Evolutionary conservation across 768 basidiomycete species (phyloP), one percentile per base, ranked within the genome.

Genomic region (Suillus alpinus): DNA sequence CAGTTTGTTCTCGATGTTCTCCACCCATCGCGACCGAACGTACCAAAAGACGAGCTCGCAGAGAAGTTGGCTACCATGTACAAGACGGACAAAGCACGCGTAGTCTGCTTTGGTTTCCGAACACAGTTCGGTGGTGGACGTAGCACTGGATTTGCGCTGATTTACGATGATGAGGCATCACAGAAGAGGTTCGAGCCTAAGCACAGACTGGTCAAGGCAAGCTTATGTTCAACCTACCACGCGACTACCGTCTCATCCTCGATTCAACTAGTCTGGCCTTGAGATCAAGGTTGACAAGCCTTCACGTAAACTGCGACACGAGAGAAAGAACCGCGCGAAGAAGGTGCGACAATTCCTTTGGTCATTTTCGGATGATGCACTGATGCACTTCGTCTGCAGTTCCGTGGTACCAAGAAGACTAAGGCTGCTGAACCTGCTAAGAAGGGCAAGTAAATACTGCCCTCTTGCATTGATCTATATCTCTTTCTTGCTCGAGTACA

Each of bases 291-390:
- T 89, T 64, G 92, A 94, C 46, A 94, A 89, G 78, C 81, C 96
- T 58, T 94, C 94, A 66, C 91, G 97, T 73, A 98, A 98, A 78
- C 87, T 98, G 78, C 90, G 97, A 78, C 98, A 98, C 83, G 96
- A 98, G 83, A 88, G 97, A 72, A 99, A 99, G 87, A 99, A 99
- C 81, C 89, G 96, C 75, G 86, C 91, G 64, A 99, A 99, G 91
- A 98, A 98, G 89, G 95, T 94, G 51, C n/a, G 77, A 68, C 56
- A 13, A 34, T 31, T 20, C 62, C 41, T 31, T 23, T 29, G 56
- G 29, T 41, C 62, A 43, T 13, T 26, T 20, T 50, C 16, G 59
- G 23, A 32, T 29, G 29, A 43, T 58, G 5, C 14, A 44, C 65
- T 69, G 56, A 67, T 68, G 37, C 44, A 34, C 60, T 50, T 59